Percentiles rank a stretch among this genome's conserved stretches.
Conservation (phyloP, 1,139 yeast genomes). For the Candida pseudoviswanathii region DNA sequence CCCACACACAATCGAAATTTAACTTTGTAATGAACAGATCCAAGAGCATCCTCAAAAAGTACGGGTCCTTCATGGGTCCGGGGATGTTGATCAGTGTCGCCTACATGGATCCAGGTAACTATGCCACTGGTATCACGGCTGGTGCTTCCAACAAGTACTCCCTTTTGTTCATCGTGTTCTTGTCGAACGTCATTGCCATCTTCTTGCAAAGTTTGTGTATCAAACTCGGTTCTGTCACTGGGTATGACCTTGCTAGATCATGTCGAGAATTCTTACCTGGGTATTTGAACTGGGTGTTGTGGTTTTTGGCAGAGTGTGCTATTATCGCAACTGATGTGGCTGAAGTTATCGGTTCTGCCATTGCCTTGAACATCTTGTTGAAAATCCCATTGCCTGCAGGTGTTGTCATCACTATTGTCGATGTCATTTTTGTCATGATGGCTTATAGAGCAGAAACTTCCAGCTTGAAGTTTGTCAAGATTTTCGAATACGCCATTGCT, state of each 20-base stretch:
- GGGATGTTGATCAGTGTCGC: constrained; percentile 79
- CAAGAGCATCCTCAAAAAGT: constrained; percentile 35
- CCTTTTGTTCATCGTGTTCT: constrained; percentile 62
- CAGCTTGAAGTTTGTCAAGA: constrained; percentile 61
- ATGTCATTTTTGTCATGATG: constrained; percentile 71
- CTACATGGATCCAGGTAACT: constrained; percentile 86
- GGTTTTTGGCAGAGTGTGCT: constrained; percentile 76
- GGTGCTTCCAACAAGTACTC: constrained; percentile 71
- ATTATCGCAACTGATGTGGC: constrained; percentile 86
- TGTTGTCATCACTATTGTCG: constrained; percentile 68
- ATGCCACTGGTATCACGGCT: constrained; percentile 76
- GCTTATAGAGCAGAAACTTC: constrained; percentile 73
- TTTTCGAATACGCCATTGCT: constrained; percentile 71
- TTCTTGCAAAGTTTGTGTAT: constrained; percentile 73
- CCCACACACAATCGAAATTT: constrained; percentile 2
- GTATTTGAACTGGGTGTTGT: constrained; percentile 58
- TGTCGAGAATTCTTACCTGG: constrained; percentile 64
- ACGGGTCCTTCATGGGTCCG: constrained; percentile 69
- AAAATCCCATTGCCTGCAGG: constrained; percentile 79
- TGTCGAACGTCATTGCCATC: constrained; percentile 73
- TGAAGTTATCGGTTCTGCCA: constrained; percentile 87
- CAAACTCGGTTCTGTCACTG: constrained; percentile 79
- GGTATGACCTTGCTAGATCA: constrained; percentile 71
- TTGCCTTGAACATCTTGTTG: constrained; percentile 71
- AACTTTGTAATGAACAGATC: constrained; percentile 8